Conservation (phyloP, 1,284 basidiomycete genomes). For the Agroathelia rolfsii region DNA sequence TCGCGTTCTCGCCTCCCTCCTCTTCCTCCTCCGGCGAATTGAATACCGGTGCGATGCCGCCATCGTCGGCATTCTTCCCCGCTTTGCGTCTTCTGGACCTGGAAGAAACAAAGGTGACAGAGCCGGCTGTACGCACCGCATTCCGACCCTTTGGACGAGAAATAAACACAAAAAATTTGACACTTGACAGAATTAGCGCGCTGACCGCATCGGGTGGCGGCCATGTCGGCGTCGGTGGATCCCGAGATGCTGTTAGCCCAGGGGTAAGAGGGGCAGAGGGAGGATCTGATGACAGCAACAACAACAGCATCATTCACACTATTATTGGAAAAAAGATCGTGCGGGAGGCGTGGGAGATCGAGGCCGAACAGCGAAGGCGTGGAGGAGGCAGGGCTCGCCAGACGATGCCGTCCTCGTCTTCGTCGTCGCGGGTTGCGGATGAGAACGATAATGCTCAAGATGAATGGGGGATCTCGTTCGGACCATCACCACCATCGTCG, state of each 20-base stretch:
- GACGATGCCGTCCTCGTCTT: too few species aligned
- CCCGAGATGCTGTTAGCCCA: too few species aligned
- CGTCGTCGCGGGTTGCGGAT: too few species aligned
- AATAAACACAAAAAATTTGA: too few species aligned
- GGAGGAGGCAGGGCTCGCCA: constrained; percentile 5
- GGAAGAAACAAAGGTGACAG: constrained; percentile 48
- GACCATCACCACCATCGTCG: constrained; percentile 12
- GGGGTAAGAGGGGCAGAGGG: too few species aligned
- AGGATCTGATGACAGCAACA: too few species aligned
- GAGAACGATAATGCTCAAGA: not conserved
- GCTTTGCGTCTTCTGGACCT: constrained; percentile 49
- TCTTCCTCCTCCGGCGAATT: constrained; percentile 25
- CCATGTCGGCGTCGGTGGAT: too few species aligned
- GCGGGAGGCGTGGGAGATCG: constrained; percentile 69
- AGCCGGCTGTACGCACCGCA: constrained; percentile 32
- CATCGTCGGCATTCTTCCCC: constrained; percentile 32
- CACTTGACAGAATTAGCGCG: too few species aligned
- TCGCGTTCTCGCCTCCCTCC: constrained; percentile 36
- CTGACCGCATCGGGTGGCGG: too few species aligned
- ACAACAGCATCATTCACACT: too few species aligned
- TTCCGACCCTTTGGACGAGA: too few species aligned
- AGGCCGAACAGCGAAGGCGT: constrained; percentile 38
- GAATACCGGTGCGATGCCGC: too few species aligned
- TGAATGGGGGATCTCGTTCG: constrained; percentile 9
- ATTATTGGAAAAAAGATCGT: constrained; percentile 60